phyloP scores from a whole-genome alignment of 345 rosid species.

The Cardamine occulta region DNA sequence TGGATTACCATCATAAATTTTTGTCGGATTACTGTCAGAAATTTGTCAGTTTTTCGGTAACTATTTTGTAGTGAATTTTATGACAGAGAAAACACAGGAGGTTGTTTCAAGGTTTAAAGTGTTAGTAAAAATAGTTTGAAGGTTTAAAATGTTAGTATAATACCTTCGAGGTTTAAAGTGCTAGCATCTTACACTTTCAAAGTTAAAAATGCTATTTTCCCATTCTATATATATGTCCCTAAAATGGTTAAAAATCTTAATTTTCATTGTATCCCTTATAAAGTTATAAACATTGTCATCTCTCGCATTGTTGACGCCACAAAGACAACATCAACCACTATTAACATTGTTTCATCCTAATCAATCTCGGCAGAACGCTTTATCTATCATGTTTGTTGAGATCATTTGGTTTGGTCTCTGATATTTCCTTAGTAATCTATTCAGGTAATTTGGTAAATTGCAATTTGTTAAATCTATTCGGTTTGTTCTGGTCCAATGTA shows the following conservation, averaged over 20 bases:
- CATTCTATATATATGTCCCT: neutral
- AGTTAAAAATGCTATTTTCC: no score
- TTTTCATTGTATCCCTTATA: neutral
- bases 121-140: no score
- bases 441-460: neutral
- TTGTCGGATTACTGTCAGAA: no score
- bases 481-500: neutral
- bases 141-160: no score
- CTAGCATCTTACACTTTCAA: no score
- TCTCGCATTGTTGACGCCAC: no score
- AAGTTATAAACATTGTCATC: neutral
- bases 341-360: neutral
- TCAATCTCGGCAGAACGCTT: slow-evolving; percentile 32
- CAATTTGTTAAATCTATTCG: neutral
- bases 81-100: no score
- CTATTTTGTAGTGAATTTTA: no score
- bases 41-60: no score
- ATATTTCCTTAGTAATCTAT: neutral
- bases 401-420: slow-evolving; percentile 21
- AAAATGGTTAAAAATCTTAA: slow-evolving; percentile 4
- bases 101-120: no score
- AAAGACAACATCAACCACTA: neutral
- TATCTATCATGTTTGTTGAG: slow-evolving; percentile 63
- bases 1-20: no score
- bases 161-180: no score